These are phyloP conservation scores for Paramecium pentaurelia DNA, from an alignment of 73 alveolate species.

Conservation along the genomic window DNA sequence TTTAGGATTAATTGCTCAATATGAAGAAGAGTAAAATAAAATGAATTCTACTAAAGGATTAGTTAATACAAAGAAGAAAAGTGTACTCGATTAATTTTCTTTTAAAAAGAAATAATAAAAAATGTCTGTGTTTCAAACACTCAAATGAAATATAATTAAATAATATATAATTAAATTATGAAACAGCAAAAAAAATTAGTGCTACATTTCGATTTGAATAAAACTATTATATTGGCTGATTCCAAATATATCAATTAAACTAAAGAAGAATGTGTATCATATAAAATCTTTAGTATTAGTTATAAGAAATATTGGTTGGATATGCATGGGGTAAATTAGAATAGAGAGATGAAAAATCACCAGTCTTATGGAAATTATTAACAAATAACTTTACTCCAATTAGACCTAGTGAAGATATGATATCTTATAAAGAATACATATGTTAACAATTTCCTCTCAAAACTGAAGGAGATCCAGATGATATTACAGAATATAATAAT, in stretches of 20 bases:
- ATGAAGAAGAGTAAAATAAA: conserved; percentile 24
- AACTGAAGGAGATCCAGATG: conserved; percentile 57
- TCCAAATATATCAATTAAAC: conserved; percentile 56
- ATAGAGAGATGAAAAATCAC: conserved; percentile 74
- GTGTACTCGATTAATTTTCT: not conserved
- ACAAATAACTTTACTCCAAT: conserved; percentile 57
- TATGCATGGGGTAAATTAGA: conserved; percentile 84
- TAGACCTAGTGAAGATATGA: conserved; percentile 72
- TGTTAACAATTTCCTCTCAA: conserved; percentile 32
- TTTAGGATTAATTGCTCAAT: conserved; percentile 22
- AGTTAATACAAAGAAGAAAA: not conserved
- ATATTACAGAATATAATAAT: conserved; percentile 4
- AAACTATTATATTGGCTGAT: conserved; percentile 80
- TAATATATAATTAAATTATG: conserved; percentile 42
- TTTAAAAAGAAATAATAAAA: conserved; percentile 7
- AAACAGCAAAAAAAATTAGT: conserved; percentile 68
- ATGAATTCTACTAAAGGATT: not conserved
- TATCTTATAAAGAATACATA: conserved; percentile 58
- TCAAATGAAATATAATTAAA: conserved; percentile 24
- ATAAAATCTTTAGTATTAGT: conserved; percentile 32
- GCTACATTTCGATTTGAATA: conserved; percentile 83
- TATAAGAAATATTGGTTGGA: conserved; percentile 64
- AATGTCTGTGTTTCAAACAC: not conserved
- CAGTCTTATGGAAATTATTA: conserved; percentile 67
- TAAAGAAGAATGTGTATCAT: conserved; percentile 60